Base-by-base conservation (phyloP, 1,284 basidiomycete genomes). In the Leccinum solheimii region DNA sequence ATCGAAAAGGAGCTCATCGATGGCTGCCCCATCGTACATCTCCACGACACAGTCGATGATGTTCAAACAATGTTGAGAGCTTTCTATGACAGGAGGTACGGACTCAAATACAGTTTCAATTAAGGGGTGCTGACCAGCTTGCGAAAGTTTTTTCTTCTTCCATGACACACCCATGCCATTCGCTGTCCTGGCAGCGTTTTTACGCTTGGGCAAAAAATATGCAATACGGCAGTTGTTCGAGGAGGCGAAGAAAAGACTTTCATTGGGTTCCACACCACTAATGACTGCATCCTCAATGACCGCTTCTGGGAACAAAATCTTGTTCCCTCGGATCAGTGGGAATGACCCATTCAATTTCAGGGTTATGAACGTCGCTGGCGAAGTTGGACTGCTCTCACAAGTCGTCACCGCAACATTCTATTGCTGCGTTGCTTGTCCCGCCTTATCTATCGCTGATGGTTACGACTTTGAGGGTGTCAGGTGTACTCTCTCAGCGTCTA, bases 41-140 rank as follows among this genome's bases (percentile, higher is more conserved):
- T 69, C 13, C 50, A 56, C 0, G 67, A 69, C 27, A 8, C 48
- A 10, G 56, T 36, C 6, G 36, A 11, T 0, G 66, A 68, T 4
- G 38, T 68, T 26, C 48, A 57, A 19, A 53, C 53, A n/a, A 48
- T 68, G 40, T 57, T 68, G 14, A 62, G 51, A n/a, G 66, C 64
- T 11, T 23, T 68, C 21, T 66, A 68, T 26, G 61, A 66, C 19
- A 36, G 67, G 36, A 61, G 61, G 67, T 64, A 69, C 58, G n/a
- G 14, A 40, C 5, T 19, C 8, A 13, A 19, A 21, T 11, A 8
- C 16, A 19, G 11, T 13, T 4, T 48, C 45, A 13, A 9, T 13
- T 1, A 14, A 60, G 11, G 13, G 5, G 8, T 9, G 7, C 59
- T 61, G 14, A 61, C 27, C 11, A 26, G 36, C 19, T 23, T 14